Conservation (phyloP, 371 early-diverging fungal genomes). For the Rhizomucor pusillus region DNA sequence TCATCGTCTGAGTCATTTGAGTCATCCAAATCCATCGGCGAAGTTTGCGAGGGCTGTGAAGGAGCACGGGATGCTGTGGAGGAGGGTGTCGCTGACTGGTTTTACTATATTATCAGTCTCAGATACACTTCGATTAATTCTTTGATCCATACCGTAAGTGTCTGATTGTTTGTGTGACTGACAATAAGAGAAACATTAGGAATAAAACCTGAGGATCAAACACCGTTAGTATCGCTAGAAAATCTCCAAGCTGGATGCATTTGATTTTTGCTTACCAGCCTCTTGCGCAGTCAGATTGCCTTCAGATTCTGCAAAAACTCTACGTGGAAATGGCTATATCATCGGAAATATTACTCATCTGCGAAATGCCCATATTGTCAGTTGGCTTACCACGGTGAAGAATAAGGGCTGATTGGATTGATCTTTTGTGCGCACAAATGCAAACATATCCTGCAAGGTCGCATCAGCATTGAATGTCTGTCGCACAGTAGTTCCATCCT, state of each 20-base stretch:
- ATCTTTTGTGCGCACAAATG: conserved; percentile 1
- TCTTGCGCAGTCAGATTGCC: conserved; percentile 10
- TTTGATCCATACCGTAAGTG: background rate
- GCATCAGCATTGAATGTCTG: conserved; percentile 18
- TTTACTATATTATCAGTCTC: no score
- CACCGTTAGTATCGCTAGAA: background rate
- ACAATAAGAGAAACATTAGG: background rate
- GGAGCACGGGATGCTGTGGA: no score
- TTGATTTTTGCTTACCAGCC: conserved; percentile 26
- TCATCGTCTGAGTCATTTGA: background rate
- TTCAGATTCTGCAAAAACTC: conserved; percentile 11
- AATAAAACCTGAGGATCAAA: conserved; percentile 17
- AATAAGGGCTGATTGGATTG: background rate
- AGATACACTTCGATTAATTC: no score
- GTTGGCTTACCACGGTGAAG: no score
- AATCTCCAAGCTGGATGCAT: no score
- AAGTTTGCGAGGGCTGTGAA: no score
- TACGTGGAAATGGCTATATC: conserved; percentile 12
- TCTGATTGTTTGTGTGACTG: background rate
- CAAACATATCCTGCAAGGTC: background rate
- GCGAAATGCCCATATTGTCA: no score
- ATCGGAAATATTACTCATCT: no score
- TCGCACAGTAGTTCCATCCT: conserved; percentile 25
- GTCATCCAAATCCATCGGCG: no score
- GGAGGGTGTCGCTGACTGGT: no score